These are phyloP conservation scores for Solanum etuberosum DNA, from an alignment of 257 asterid genomes.

Conservation along the genomic window DNA sequence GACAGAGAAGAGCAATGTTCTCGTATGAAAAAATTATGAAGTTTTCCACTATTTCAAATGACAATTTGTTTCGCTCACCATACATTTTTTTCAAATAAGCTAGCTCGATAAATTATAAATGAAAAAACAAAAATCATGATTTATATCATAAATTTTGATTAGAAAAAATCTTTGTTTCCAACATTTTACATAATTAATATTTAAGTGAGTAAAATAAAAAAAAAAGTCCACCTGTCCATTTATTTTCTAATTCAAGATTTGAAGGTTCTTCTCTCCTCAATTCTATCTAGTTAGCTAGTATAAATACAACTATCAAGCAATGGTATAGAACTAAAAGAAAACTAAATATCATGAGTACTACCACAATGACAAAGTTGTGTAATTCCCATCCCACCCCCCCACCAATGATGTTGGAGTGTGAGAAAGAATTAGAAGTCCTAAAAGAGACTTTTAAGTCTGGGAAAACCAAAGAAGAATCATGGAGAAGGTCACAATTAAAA, in stretches of 20 bases:
- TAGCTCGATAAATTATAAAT: no score
- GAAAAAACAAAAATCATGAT: not conserved
- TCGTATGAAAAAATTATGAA: no score
- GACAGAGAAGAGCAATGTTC: not conserved
- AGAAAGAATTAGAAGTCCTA: constrained; percentile 23
- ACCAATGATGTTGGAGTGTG: not conserved
- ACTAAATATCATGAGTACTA: not conserved
- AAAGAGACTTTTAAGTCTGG: constrained; percentile 46
- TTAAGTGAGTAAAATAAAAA: no score
- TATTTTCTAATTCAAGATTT: not conserved
- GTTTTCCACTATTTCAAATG: not conserved
- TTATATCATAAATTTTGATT: no score
- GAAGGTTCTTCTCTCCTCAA: not conserved
- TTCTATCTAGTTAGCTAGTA: not conserved
- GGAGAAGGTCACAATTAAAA: constrained; percentile 61
- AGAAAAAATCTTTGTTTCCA: not conserved
- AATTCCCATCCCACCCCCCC: not conserved
- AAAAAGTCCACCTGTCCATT: not conserved
- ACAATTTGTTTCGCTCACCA: not conserved
- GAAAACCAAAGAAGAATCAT: constrained; percentile 51
- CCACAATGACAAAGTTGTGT: not conserved
- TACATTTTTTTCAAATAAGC: no score
- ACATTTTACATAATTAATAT: not conserved
- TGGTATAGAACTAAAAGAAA: no score
- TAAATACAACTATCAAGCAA: not conserved